These are phyloP conservation scores for Hyphopichia burtonii DNA, from an alignment of 1,139 yeast genomes.

Conservation along the genomic window DNA sequence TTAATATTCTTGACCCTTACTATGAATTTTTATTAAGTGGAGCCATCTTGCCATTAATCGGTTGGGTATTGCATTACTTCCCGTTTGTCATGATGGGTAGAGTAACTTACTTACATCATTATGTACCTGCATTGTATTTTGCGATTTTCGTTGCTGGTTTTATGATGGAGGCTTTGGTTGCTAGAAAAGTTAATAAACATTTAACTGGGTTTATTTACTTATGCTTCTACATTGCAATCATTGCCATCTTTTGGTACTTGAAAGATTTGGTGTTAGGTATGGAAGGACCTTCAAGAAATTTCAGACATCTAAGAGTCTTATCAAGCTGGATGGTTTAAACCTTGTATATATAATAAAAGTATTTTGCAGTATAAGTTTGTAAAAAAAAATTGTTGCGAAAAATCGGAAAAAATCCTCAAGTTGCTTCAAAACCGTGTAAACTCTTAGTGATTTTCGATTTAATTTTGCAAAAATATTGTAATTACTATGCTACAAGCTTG, in stretches of 20 bases:
- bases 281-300: constrained; percentile 26
- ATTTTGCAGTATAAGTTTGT: too few species aligned
- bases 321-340: constrained; percentile 25
- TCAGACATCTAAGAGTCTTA: constrained; percentile 24
- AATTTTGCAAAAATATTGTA: too few species aligned
- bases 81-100: constrained; percentile 37
- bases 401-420: too few species aligned
- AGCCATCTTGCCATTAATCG: constrained; percentile 25
- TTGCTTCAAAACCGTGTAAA: too few species aligned
- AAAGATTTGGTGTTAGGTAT: constrained; percentile 34
- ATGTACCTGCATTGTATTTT: constrained; percentile 36
- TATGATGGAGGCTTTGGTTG: constrained; percentile 28
- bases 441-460: too few species aligned
- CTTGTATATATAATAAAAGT: not conserved
- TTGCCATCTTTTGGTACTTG: constrained; percentile 29
- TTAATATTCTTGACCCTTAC: constrained; percentile 14
- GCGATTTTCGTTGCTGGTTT: constrained; percentile 35
- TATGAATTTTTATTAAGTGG: constrained; percentile 32
- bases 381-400: too few species aligned
- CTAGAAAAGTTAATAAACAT: constrained; percentile 11
- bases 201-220: constrained; percentile 15
- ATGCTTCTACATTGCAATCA: constrained; percentile 19
- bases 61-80: constrained; percentile 31
- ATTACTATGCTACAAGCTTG: too few species aligned
- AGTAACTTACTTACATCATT: constrained; percentile 36